Base-by-base conservation (phyloP, 495 filamentous ascomycete species). In the Penicillium odoratum region DNA sequence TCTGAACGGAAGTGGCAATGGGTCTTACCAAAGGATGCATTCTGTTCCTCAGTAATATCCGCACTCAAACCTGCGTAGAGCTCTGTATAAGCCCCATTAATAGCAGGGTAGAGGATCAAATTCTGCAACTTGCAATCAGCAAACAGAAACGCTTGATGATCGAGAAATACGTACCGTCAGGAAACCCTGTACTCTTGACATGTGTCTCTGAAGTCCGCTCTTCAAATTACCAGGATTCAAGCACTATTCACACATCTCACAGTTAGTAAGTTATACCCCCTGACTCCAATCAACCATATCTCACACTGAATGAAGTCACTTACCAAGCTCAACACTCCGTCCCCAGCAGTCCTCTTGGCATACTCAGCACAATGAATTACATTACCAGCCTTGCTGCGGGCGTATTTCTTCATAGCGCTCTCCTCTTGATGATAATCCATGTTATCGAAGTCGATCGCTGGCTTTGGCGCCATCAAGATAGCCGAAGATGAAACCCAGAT, bases 61-160 rank as follows among this genome's bases (percentile, higher is more conserved):
- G 16, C 30, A 16, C 26, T 29, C 18, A 46, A 28, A 0, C 52
- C 52, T 11, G 52, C 52, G 36, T 33, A 55, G 29, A 55, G 52
- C 43, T 55, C 52, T 47, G 52, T 55, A n/a, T 55, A 55, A 6
- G 52, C 52, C 2, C 52, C 52, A n/a, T 25, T 21, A 10, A 33
- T 47, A 6, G 52, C 13, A 36, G 28, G 31, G n/a, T 43, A 44
- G 6, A 53, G 36, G 10, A 47, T 33, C 42, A 33, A 5, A 15
- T 42, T 40, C 26, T 53, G 9, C 10, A 3, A 30, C 2, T 25
- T n/a, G 1, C 3, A 3, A 9, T 52, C 34, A 38, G 33, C 18
- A 11, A 36, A 3, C 4, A 11, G 33, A 36, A 36, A 2, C 33
- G 13, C 10, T 4, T 11, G 7, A 40, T 36, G 15, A 3, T 18